Percentiles rank a stretch among this genome's conserved stretches.
Evolutionary conservation across 495 filamentous ascomycete genomes (phyloP).

Genomic region (Platismatia glauca): DNA sequence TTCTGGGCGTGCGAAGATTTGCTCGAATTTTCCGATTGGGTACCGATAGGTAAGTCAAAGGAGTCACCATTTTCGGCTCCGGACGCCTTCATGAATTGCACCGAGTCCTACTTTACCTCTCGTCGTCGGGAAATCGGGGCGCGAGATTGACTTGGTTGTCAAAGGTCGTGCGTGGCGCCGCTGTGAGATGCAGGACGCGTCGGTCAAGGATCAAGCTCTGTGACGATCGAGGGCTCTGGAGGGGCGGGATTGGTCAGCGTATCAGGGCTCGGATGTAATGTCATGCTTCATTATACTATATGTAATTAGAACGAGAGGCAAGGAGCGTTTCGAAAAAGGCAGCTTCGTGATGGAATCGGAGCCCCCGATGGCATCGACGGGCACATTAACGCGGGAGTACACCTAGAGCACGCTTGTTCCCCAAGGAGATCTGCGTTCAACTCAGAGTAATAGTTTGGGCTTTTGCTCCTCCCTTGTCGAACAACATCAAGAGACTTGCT

Average conservation of each 20-base stretch:
- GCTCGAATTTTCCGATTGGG: not conserved
- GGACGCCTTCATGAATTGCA: not conserved
- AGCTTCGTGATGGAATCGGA: not conserved
- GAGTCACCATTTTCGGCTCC: not conserved
- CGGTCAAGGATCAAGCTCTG: not conserved
- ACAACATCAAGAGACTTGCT: slow-evolving; percentile 31
- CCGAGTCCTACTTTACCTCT: not conserved
- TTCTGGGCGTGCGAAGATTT: not conserved
- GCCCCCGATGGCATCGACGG: not conserved
- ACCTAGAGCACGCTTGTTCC: not conserved
- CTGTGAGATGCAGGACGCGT: not conserved
- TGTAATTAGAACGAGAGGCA: not conserved
- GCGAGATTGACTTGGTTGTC: not conserved
- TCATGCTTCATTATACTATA: not conserved
- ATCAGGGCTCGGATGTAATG: not conserved
- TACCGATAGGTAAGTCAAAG: no score
- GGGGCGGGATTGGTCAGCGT: not conserved
- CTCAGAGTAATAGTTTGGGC: slow-evolving; percentile 21
- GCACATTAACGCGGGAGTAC: not conserved
- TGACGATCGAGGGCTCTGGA: not conserved
- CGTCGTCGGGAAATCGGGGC: not conserved
- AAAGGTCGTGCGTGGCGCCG: not conserved
- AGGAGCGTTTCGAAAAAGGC: not conserved
- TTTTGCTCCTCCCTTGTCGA: slow-evolving; percentile 31
- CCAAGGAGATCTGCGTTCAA: not conserved